Evolutionary conservation across 768 basidiomycete genomes (phyloP), one percentile per base, ranked within the genome.

Genomic region (Russula vinacea): DNA sequence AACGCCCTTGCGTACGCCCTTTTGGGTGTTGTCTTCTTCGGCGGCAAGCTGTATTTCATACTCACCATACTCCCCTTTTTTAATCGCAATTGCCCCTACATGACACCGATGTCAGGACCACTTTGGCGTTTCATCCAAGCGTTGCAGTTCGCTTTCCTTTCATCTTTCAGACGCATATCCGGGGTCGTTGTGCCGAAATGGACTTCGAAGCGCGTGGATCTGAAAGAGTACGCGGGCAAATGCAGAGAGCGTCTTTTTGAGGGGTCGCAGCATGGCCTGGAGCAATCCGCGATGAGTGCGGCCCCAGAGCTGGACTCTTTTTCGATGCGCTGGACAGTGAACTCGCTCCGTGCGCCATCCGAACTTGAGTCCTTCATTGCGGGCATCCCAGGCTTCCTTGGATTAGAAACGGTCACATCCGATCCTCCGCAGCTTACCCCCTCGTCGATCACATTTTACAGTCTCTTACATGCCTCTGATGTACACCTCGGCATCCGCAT

Each of bases 311-410:
- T 62, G 26, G 62, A 62, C 33, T 26, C 56, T 16, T 29, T 14
- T 19, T 56, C 62, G 22, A 24, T 62, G 24, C 39, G 56, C 7
- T 62, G 47, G 62, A 62, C 62, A 11, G 35, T 62, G 16, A 56
- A 62, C n/a, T 62, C 62, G 6, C 62, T 57, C n/a, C 55, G 50
- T n/a, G 62, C 51, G 16, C 49, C 62, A 3, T 56, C 55, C n/a
- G 62, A 62, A 35, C 62, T 62, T 47, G 62, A 62, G 29, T 50
- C 54, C 13, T 57, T 62, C 9, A 62, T 62, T 35, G 47, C 56
- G n/a, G 56, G 49, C 16, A 62, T 62, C 5, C 62, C 62, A 33
- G 49, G 62, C 10, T 57, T 62, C 22, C 56, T 62, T 3, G 62
- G 56, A 19, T 42, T 47, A 7, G 32, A 19, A 39, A 39, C 44